Base-by-base conservation (phyloP, 1,284 basidiomycete genomes). In the Vanrija pseudolonga region DNA sequence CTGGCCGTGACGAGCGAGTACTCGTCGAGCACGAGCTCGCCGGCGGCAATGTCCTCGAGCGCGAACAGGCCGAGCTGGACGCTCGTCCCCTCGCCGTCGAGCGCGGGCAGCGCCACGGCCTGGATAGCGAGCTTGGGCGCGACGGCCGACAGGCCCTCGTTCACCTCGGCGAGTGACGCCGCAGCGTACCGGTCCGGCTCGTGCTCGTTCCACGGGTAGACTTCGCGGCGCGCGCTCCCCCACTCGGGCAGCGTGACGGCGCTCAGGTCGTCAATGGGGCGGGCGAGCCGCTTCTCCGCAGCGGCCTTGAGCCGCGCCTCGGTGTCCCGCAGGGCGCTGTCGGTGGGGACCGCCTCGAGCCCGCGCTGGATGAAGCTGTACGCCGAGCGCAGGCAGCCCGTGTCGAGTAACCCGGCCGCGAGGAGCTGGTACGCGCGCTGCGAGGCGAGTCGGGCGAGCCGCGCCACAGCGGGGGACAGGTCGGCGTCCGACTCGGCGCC, bases 21-120 rank as follows among this genome's bases (percentile, higher is more conserved):
- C 36, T 58, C 56, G 17, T 48, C 20, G 22, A 58, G 49, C 19
- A 55, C 53, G n/a, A 44, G 38, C 47, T 58, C 56, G 26, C 56
- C 56, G 9, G 56, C 53, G 23, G 52, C 46, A 32, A 58, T 58
- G 47, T 58, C 56, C 53, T 51, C 56, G 6, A 20, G 46, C 9
- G 56, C 56, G 28, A 58, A 58, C 41, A 58, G 50, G 23, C 56
- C 56, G 14, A 58, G 56, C 56, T 58, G 56, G 20, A 18, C 20
- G 46, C 52, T 51, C 18, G 26, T 48, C 1, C 32, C 32, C 20
- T 49, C 40, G 17, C 40, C 41, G 22, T 46, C 51, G 11, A 55
- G 53, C 5, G 46, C 49, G 1, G 56, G 56, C 18, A 58, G 50
- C 4, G 20, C 22, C 1, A 50, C 46, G 1, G 52, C 56, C 19